Evolutionary conservation across 345 rosid genomes (phyloP), one percentile per base, ranked within the genome.

Genomic region (Zanthoxylum bungeanum): DNA sequence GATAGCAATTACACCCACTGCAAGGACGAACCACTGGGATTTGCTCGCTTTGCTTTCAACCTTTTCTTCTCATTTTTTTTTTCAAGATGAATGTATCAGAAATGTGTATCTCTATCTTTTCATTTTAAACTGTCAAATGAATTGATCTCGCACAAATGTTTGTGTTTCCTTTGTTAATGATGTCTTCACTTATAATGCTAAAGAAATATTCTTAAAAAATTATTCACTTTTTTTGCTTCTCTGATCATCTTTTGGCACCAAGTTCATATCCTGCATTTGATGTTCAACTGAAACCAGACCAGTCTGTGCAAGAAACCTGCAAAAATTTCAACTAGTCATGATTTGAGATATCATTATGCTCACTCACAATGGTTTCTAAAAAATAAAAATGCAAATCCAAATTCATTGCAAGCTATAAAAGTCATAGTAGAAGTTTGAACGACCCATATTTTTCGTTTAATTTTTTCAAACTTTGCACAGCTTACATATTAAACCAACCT

Each of bases 251-350:
- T 81, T 57, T 16, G 90, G 95, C 75, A 64, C 72, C 78, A 90
- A 81, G 73, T 86, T 77, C 78, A 94, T 57, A 72, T 92, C 97
- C 79, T 56, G 84, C 97, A 90, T 86, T 82, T 93, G 98, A 64
- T 76, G 82, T 68, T 94, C 95, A 63, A 94, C 81, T 61, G 88
- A 82, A 68, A 92, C 97, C 64, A 92, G 75, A 61, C 97, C 97
- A 25, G 91, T 89, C 82, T 92, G 87, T 10, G 85, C 84, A 71
- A 92, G 97, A 81, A 87, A 94, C 98, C 98, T 94, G 83, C 81
- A 82, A 67, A 22, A 52, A 24, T 59, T 31, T 51, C 52, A 56
- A 71, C 14, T 7, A 73, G 17, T 21, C 37, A 58, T 57, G 58
- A 65, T 69, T 61, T 11, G 3, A 24, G 17, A 52, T 51, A 59